Conservation (phyloP, 164 flowering plant genomes). For the Macadamia tetraphylla region DNA sequence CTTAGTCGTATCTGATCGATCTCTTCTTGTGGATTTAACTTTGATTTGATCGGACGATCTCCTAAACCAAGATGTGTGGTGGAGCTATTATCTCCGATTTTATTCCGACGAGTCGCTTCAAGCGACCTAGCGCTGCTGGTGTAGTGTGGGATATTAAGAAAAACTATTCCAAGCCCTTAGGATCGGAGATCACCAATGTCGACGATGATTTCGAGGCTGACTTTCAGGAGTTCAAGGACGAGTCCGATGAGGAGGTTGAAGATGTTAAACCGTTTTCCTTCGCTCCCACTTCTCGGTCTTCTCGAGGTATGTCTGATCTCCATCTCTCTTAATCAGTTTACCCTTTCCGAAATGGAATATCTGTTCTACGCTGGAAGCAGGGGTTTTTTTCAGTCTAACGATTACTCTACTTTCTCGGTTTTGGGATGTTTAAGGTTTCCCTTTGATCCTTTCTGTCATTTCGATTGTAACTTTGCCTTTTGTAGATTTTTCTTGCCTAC, state of each 20-base stretch:
- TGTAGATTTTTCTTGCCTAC: too few relatives aligned
- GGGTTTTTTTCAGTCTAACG: too few relatives aligned
- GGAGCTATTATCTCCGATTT: slow-evolving; percentile 89
- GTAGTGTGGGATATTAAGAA: slow-evolving; percentile 45
- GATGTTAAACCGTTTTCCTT: slow-evolving; percentile 41
- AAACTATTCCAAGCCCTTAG: slow-evolving; percentile 25
- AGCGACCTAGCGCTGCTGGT: slow-evolving; percentile 39
- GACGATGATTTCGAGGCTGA: slow-evolving; percentile 86
- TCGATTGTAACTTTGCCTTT: too few relatives aligned
- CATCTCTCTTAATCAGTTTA: not conserved
- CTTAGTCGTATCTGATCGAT: not conserved
- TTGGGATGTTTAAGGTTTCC: too few relatives aligned
- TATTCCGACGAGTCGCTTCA: slow-evolving; percentile 39
- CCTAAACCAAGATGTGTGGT: slow-evolving; percentile 62
- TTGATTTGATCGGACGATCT: not conserved
- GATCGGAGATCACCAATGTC: slow-evolving; percentile 18
- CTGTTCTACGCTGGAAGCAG: too few relatives aligned
- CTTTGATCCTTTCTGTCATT: too few relatives aligned
- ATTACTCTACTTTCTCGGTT: too few relatives aligned
- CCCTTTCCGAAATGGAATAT: too few relatives aligned
- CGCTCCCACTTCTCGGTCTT: slow-evolving; percentile 25
- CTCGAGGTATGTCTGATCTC: slow-evolving; percentile 13
- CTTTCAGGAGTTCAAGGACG: slow-evolving; percentile 68
- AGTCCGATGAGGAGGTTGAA: slow-evolving; percentile 37
- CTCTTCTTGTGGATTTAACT: not conserved